Evolutionary conservation across 371 early-diverging fungal species (phyloP).

Genomic region (Rhizopus arrhizus): DNA sequence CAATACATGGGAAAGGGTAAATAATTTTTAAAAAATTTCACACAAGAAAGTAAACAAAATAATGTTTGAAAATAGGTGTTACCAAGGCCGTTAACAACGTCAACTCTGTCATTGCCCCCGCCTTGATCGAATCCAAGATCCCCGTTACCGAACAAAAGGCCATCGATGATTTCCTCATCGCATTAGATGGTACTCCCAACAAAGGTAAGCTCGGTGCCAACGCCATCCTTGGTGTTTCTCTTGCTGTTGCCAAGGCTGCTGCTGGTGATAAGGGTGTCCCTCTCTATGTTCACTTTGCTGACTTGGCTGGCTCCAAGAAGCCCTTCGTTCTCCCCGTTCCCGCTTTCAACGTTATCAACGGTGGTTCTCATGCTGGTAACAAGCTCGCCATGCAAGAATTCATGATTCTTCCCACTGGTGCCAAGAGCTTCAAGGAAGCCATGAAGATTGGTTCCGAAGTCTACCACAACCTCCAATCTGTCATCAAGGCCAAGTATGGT

Average conservation of each 20-base stretch:
- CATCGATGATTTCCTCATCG: slow-evolving; percentile 90
- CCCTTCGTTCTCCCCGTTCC: slow-evolving; percentile 96
- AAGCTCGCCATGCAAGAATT: slow-evolving; percentile 99
- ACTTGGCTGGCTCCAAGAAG: slow-evolving; percentile 80
- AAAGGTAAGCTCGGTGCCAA: slow-evolving; percentile 98
- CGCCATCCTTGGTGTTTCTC: slow-evolving; percentile 97
- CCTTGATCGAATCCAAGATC: slow-evolving; percentile 72
- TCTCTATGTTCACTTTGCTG: slow-evolving; percentile 92
- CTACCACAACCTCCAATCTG: slow-evolving; percentile 93
- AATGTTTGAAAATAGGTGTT: slow-evolving; percentile 68
- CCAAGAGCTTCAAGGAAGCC: slow-evolving; percentile 91
- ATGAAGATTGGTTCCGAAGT: slow-evolving; percentile 98
- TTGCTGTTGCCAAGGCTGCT: slow-evolving; percentile 96
- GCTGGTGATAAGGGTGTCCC: slow-evolving; percentile 92
- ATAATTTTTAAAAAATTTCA: slow-evolving; percentile 1
- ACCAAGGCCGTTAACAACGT: slow-evolving; percentile 92
- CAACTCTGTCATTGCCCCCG: slow-evolving; percentile 87
- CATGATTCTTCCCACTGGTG: slow-evolving; percentile 99
- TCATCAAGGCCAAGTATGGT: slow-evolving; percentile 98
- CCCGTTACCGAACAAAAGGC: slow-evolving; percentile 85
- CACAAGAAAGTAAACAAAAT: neutral
- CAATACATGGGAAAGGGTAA: slow-evolving; percentile 95
- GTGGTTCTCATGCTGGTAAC: slow-evolving; percentile 99
- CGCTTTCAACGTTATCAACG: slow-evolving; percentile 99
- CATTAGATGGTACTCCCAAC: slow-evolving; percentile 94